Evolutionary conservation across 1,284 basidiomycete genomes (phyloP), one percentile per base, ranked within the genome.

Genomic region (Clitocybe nebularis): DNA sequence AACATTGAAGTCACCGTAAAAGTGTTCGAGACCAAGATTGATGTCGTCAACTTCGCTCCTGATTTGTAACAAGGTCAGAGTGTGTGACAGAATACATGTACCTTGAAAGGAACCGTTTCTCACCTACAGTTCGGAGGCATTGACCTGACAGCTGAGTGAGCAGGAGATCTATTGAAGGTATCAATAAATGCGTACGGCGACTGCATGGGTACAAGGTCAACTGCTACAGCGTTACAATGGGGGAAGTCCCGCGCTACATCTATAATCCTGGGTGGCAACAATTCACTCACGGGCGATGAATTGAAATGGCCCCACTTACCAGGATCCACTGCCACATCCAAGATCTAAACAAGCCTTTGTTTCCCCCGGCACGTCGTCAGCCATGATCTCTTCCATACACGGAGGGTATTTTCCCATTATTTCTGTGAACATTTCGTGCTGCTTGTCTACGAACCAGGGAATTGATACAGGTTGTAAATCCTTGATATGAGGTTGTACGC

Each of bases 41-140:
- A 89, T 79, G 60, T 89, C 86, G 60, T 89, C 87, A 5, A 89
- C 75, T 61, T 89, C 86, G 53, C 80, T 84, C 66, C 86, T 85
- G 54, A 32, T 45, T 40, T 36, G 30, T 11, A 39, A 14, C 16
- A 30, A 23, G 36, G 9, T 42, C 8, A 39, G 19, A 46, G 42
- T 39, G 30, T 30, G 9, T 21, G 23, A 38, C 20, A 39, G n/a
- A 19, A 37, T 36, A 43, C 35, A 36, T 26, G 5, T 41, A 25
- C 36, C 36, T 44, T 2, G 14, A 28, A 8, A 34, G 13, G 26
- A 37, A 25, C 49, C 16, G 26, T 44, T 50, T 16, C 69, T 58
- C 61, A 84, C 80, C 82, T 77, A 61, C 79, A 75, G 58, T 88
- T 88, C 21, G 65, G 64, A 32, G 84, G 85, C 74, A 85, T 78